Conservation (phyloP, 2,329 filamentous ascomycete species). For the Cadophora luteo-olivacea region DNA sequence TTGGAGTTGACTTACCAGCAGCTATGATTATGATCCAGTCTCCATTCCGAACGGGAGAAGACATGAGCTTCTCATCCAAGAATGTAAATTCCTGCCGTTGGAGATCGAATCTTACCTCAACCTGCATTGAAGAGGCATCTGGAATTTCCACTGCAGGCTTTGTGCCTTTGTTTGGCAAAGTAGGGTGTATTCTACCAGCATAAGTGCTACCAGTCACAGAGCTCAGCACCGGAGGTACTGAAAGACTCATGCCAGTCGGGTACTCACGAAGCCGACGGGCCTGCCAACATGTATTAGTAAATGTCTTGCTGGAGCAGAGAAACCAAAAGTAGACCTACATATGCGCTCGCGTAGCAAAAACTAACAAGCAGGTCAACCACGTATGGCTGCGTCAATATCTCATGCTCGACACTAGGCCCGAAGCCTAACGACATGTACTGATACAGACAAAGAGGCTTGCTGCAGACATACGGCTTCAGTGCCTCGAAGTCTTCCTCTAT, state of each 20-base stretch:
- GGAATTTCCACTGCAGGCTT: neutral
- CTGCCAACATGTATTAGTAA: constrained; percentile 17
- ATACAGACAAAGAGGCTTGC: constrained; percentile 76
- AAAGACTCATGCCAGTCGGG: constrained; percentile 44
- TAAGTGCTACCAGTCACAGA: neutral
- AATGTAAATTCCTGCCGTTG: constrained; percentile 37
- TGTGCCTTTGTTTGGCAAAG: neutral
- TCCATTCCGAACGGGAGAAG: constrained; percentile 37
- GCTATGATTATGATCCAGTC: constrained; percentile 40
- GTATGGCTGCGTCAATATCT: constrained; percentile 78
- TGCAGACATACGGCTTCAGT: constrained; percentile 82
- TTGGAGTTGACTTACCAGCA: constrained; percentile 24
- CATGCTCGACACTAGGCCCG: constrained; percentile 84
- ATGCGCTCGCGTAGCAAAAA: constrained; percentile 71
- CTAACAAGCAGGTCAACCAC: constrained; percentile 86
- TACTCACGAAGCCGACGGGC: constrained; percentile 41
- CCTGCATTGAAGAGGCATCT: neutral
- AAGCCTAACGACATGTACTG: constrained; percentile 90
- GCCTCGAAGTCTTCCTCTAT: constrained; percentile 70
- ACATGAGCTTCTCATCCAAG: constrained; percentile 24
- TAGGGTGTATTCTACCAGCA: constrained; percentile 8
- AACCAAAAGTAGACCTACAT: constrained; percentile 28
- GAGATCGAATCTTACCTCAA: constrained; percentile 36
- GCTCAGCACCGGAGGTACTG: constrained; percentile 36
- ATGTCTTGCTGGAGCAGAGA: neutral